A percentile compares a stretch with the other conserved stretches of the same genome.
Conservation (phyloP, 768 basidiomycete genomes). For the Auriculariales sp. region DNA sequence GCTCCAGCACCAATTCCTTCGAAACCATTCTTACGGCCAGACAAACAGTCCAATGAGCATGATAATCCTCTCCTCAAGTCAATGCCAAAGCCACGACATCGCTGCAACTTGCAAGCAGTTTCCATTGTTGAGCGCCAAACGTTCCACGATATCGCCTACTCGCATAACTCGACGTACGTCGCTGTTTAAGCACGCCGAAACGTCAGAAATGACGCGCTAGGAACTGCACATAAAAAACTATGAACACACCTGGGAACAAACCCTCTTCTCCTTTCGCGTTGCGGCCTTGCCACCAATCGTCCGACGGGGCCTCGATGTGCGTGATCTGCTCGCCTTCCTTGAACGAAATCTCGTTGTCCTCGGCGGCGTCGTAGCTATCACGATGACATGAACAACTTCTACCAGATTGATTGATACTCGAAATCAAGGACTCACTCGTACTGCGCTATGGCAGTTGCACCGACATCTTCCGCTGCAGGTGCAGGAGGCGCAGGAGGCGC, state of each 20-base stretch:
- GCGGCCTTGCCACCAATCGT: conserved; percentile 83
- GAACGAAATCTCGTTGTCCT: conserved; percentile 86
- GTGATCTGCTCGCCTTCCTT: conserved; percentile 66
- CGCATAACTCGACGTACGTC: conserved; percentile 13
- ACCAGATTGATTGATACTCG: not conserved
- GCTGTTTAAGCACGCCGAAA: too few relatives aligned
- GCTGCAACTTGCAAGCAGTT: too few relatives aligned
- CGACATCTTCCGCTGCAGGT: conserved; percentile 33
- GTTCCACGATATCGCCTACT: too few relatives aligned
- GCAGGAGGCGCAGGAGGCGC: conserved; percentile 29
- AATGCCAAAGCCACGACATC: too few relatives aligned
- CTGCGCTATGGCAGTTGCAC: conserved; percentile 44
- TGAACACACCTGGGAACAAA: conserved; percentile 56
- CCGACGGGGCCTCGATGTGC: conserved; percentile 64
- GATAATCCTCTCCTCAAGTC: too few relatives aligned
- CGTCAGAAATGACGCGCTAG: conserved; percentile 13
- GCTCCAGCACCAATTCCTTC: too few relatives aligned
- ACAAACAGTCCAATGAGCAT: too few relatives aligned
- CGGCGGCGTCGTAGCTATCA: conserved; percentile 69
- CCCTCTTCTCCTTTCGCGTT: conserved; percentile 41
- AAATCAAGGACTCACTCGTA: conserved; percentile 55
- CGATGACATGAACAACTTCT: conserved; percentile 5
- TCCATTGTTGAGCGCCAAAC: too few relatives aligned
- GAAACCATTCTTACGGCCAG: too few relatives aligned
- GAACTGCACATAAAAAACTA: not conserved